These are phyloP conservation scores for Parmelia sp. DNA, from an alignment of 495 filamentous ascomycete species.

Conservation along the genomic window DNA sequence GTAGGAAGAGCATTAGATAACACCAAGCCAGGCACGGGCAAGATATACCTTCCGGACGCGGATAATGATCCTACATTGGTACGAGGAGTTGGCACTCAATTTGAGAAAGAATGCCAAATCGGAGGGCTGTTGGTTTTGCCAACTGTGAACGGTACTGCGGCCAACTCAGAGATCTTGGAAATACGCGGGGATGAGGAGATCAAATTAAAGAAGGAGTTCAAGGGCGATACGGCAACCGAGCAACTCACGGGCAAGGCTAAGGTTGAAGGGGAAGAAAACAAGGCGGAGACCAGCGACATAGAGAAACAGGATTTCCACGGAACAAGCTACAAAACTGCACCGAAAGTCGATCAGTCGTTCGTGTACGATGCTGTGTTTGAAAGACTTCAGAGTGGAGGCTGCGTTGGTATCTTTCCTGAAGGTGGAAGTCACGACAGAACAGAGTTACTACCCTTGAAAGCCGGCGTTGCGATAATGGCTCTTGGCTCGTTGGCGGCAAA, in stretches of 20 bases:
- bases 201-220: conserved; percentile 79
- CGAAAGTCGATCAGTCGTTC: conserved; percentile 87
- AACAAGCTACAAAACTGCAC: conserved; percentile 76
- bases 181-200: conserved; percentile 77
- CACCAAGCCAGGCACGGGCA: conserved; percentile 70
- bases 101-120: conserved; percentile 63
- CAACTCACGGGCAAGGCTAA: conserved; percentile 74
- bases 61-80: conserved; percentile 77
- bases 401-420: conserved; percentile 95
- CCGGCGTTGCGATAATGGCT: conserved; percentile 97
- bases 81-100: conserved; percentile 80
- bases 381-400: conserved; percentile 72
- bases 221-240: conserved; percentile 55
- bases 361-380: conserved; percentile 93
- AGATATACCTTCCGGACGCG: conserved; percentile 87
- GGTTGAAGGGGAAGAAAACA: conserved; percentile 46
- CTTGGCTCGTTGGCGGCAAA: conserved; percentile 84
- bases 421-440: conserved; percentile 96
- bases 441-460: conserved; percentile 89
- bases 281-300: conserved; percentile 42
- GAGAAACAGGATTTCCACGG: conserved; percentile 55
- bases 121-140: conserved; percentile 85
- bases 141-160: conserved; percentile 66
- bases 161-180: conserved; percentile 72
- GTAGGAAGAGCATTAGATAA: conserved; percentile 86